Evolutionary conservation across 495 filamentous ascomycete species (phyloP).

Genomic region (Podospora pseudocomata): DNA sequence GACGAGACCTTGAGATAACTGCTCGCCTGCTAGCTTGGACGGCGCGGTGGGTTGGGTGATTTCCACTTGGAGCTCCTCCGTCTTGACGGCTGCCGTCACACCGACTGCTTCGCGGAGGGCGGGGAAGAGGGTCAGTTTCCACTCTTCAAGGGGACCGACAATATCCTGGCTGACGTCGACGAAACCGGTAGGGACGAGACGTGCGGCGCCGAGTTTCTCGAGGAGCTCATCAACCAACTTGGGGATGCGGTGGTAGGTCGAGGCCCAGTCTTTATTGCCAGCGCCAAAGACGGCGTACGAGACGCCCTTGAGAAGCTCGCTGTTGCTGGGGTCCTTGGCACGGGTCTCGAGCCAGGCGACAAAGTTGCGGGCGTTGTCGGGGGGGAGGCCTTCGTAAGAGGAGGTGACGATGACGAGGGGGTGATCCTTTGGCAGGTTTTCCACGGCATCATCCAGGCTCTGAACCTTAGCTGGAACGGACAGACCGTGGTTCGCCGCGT

Average conservation of each 20-base stretch:
- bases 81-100: slow-evolving; percentile 13
- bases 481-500: slow-evolving; percentile 52
- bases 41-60: slow-evolving; percentile 15
- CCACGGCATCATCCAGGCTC: slow-evolving; percentile 54
- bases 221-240: slow-evolving; percentile 53
- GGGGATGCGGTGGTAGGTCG: slow-evolving; percentile 65
- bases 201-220: slow-evolving; percentile 46
- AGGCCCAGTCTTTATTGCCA: slow-evolving; percentile 53
- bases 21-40: slow-evolving; percentile 24
- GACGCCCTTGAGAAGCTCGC: slow-evolving; percentile 40
- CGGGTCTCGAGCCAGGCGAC: slow-evolving; percentile 54
- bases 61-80: slow-evolving; percentile 13
- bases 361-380: slow-evolving; percentile 66
- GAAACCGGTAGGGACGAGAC: slow-evolving; percentile 47
- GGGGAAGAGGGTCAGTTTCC: slow-evolving; percentile 34
- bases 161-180: slow-evolving; percentile 58
- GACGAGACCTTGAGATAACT: slow-evolving; percentile 30
- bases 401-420: slow-evolving; percentile 57
- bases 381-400: slow-evolving; percentile 62
- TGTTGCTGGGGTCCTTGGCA: slow-evolving; percentile 39
- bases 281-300: slow-evolving; percentile 61
- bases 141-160: slow-evolving; percentile 57
- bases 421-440: slow-evolving; percentile 53
- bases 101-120: slow-evolving; percentile 14
- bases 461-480: slow-evolving; percentile 36